Base-by-base conservation (phyloP, 345 rosid genomes). In the Eucalyptus erythrocorys region DNA sequence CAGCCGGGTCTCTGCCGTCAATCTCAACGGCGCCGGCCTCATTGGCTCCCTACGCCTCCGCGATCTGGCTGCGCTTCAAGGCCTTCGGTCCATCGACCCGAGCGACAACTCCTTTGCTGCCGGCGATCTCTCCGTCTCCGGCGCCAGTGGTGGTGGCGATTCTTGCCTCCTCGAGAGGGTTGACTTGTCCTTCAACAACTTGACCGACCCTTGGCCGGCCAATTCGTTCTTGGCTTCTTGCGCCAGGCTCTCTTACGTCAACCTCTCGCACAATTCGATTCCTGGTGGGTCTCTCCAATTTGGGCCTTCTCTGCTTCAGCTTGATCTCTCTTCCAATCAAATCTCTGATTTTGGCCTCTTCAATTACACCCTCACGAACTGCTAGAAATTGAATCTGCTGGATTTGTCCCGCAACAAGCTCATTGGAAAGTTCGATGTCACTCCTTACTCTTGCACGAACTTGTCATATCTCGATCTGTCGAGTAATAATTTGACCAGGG, bases 361-460 rank as follows among this genome's bases (percentile, higher is more conserved):
- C 91, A 88, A 47, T 66, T 88, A 87, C 89, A 87, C 91, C 50
- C 95, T 97, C 87, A 90, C 95, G 7, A 88, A 37, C 87, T 97
- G 99, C 89, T 93, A 91, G 89, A 95, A 94, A 91, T 92, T 97
- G 92, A 94, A 93, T 55, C 93, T 92, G 24, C 94, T 95, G 48
- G 94, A 97, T 89, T 89, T 97, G 86, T 97, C 99, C 4, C 91
- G 88, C 84, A 97, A 95, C 88, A 94, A 94, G 87, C 93, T 96
- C 49, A 37, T 91, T 21, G 98, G 97, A 26, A 92, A 91, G 85
- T 87, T 96, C 57, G 88, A 79, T 19, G 48, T 86, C 24, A 87
- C 95, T 76, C 94, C 92, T 30, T 47, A 87, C 22, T 91, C 93
- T 82, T 95, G 94, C 92, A 91, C 89, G 89, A 93, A 91, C 89